Base-by-base conservation (phyloP, 2,329 filamentous ascomycete genomes). In the Cordyceps farinosa region DNA sequence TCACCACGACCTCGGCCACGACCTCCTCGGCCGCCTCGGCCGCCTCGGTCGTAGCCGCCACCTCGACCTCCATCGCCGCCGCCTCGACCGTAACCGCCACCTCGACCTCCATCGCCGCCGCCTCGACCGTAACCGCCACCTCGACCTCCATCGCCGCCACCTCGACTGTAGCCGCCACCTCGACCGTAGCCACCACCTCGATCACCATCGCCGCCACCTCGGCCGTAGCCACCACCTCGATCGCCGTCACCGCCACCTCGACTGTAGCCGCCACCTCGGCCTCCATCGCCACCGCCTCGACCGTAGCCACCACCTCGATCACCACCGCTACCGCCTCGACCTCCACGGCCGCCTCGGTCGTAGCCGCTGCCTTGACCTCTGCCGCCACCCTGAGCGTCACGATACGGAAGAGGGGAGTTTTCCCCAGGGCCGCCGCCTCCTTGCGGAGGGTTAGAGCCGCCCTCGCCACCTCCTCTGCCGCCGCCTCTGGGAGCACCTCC, bases 21-120 rank as follows among this genome's bases (percentile, higher is more conserved):
- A 60, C 69, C 61, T 30, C 68, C 53, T 22, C 22, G 22, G 50
- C 65, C 65, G 8, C 69, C 67, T n/a, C 68, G 58, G 27, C 47
- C 50, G 29, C 63, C 61, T 2, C 68, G 66, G 11, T 66, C 65
- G 22, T 69, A 66, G 34, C 68, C 53, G 50, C 65, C 65, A 9
- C 69, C 67, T n/a, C 68, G 58, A 57, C 61, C 66, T 38, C 67
- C 52, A 11, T 67, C 68, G 40, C 64, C 57, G 27, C 47, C 50
- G 29, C 63, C 61, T 2, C 68, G 66, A 15, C 66, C 65, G 22
- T 69, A 66, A 13, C 69, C 65, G 17, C 64, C 63, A 29, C 62
- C 61, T 52, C 68, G 66, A 50, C 69, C 56, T 3, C 69, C 67
- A 38, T 68, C 67, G 36, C 68, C 68, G 45, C 63, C 61, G n/a